These are phyloP conservation scores for Mortierella polycephala DNA, from an alignment of 371 early-diverging fungal species.

Conservation along the genomic window DNA sequence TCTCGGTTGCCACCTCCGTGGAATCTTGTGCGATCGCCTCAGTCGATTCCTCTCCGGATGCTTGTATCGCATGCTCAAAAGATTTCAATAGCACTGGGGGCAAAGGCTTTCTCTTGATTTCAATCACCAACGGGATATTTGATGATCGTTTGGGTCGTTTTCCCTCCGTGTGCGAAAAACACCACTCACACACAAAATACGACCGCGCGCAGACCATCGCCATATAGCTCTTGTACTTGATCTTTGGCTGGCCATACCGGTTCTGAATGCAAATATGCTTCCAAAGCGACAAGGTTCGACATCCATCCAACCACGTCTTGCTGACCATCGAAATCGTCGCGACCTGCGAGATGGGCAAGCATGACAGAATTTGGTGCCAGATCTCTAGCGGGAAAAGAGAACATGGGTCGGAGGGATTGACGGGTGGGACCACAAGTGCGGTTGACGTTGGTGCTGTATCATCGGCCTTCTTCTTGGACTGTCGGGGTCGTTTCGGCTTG, in stretches of 20 bases:
- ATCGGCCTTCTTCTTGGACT: no score
- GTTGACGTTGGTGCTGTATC: no score
- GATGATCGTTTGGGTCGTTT: background rate
- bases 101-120: background rate
- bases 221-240: constrained; percentile 22
- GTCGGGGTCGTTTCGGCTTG: no score
- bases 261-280: constrained; percentile 2
- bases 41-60: no score
- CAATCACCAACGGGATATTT: background rate
- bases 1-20: no score
- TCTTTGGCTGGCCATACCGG: constrained; percentile 9
- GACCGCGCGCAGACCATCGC: constrained; percentile 25
- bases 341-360: constrained; percentile 22
- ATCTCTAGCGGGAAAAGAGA: constrained; percentile 23
- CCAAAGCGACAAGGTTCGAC: constrained; percentile 16
- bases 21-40: no score
- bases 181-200: constrained; percentile 26
- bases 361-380: constrained; percentile 27
- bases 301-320: constrained; percentile 31
- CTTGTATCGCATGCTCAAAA: no score
- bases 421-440: background rate
- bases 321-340: constrained; percentile 16
- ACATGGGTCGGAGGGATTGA: constrained; percentile 26
- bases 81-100: no score
- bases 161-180: constrained; percentile 2